These are phyloP conservation scores for Coemansia sp. DNA, from an alignment of 192 early-diverging fungal genomes.

Conservation along the genomic window DNA sequence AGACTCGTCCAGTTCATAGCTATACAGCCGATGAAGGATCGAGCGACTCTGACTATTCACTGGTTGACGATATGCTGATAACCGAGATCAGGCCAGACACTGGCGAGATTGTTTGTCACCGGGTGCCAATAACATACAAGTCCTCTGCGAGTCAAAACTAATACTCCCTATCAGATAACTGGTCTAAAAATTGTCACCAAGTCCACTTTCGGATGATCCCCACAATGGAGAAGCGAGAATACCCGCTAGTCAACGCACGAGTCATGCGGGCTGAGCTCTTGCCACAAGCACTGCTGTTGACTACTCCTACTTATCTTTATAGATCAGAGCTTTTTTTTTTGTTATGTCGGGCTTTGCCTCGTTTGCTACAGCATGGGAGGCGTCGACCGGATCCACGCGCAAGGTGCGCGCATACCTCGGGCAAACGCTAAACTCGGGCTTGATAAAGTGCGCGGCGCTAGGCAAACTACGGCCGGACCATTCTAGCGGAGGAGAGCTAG, in stretches of 20 bases:
- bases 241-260: background rate
- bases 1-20: background rate
- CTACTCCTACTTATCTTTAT: background rate
- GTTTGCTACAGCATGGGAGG: slow-evolving; percentile 29
- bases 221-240: background rate
- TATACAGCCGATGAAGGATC: background rate
- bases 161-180: too few species aligned
- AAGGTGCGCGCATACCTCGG: slow-evolving; percentile 15
- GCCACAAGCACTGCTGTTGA: background rate
- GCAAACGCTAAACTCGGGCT: slow-evolving; percentile 29
- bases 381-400: background rate
- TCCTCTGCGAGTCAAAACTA: too few species aligned
- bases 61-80: background rate
- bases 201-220: background rate
- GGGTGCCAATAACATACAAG: background rate
- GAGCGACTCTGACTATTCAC: background rate
- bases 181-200: too few species aligned
- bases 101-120: background rate
- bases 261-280: too few species aligned
- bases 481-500: background rate
- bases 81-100: background rate
- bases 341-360: slow-evolving; percentile 15
- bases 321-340: background rate
- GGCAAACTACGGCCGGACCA: slow-evolving; percentile 5
- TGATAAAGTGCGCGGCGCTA: slow-evolving; percentile 18